phyloP scores from a whole-genome alignment of 331 rosid genomes.

The Malus hybrid region DNA sequence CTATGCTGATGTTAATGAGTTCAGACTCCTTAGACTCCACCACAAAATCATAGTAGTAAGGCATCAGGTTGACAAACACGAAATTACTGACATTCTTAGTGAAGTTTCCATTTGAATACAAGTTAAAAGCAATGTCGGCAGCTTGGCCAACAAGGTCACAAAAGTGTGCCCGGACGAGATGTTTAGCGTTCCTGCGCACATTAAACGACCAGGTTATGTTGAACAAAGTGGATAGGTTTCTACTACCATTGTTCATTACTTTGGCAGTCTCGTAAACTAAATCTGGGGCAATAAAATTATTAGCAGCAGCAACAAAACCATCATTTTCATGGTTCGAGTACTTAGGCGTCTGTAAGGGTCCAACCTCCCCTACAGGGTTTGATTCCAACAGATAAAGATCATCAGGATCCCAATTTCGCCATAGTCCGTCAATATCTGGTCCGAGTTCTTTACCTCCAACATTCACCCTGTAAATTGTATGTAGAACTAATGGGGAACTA shows the following conservation, averaged over 20 bases:
- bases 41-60: conserved; percentile 17
- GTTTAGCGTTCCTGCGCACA: conserved; percentile 13
- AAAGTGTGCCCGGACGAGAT: conserved; percentile 37
- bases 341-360: accelerated
- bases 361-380: neutral
- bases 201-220: conserved; percentile 40
- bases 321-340: accelerated
- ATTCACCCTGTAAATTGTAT: conserved; percentile 33
- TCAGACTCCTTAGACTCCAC: conserved; percentile 20
- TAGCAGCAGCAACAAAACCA: neutral
- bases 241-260: neutral
- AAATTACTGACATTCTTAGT: neutral
- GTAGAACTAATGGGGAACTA: conserved; percentile 19
- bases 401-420: conserved; percentile 44
- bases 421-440: neutral
- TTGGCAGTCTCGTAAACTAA: conserved; percentile 37
- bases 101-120: conserved; percentile 1
- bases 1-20: conserved; percentile 17
- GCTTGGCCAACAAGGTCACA: neutral
- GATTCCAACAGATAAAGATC: neutral
- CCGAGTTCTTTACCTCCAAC: conserved; percentile 24
- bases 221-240: neutral
- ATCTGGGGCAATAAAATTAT: conserved; percentile 14
- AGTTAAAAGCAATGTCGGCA: neutral
- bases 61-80: neutral